Base-by-base conservation (phyloP, 2,329 filamentous ascomycete species). In the Hawksworthiomyces lignivorus region DNA sequence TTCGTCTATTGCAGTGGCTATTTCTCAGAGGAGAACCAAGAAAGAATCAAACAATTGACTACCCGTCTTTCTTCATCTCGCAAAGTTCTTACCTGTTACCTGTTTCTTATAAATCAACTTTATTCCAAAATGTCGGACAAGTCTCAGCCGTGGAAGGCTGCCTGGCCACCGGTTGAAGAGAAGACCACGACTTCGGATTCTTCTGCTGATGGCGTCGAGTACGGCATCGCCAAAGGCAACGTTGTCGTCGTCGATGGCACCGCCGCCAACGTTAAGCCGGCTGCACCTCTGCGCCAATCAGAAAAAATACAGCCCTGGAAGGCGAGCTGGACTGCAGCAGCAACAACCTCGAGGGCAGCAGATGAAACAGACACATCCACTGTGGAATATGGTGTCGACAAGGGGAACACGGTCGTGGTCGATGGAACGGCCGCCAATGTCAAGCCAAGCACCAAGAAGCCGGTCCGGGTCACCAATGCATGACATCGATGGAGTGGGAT, bases 81-180 rank as follows among this genome's bases (percentile, higher is more conserved):
- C n/a, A n/a, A n/a, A n/a, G n/a, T n/a, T n/a, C n/a, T n/a, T n/a
- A n/a, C n/a, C n/a, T n/a, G n/a, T n/a, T n/a, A n/a, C n/a, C n/a
- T n/a, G n/a, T n/a, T n/a, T n/a, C n/a, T n/a, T n/a, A n/a, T n/a
- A n/a, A n/a, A n/a, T n/a, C n/a, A n/a, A n/a, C n/a, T n/a, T n/a
- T n/a, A n/a, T n/a, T n/a, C n/a, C n/a, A 19, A 36, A 44, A 48
- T 45, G 45, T 26, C 39, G 18, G 42, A 31, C 32, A 48, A 48
- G 20, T 20, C n/a, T 18, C 46, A 48, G 27, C 46, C 46, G 10
- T 48, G 46, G 46, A 48, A 46, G 24, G 44, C 44, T n/a, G 46
- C 41, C 10, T 46, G 46, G 46, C 37, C 46, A 21, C 35, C 43
- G 12, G 27, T 26, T 11, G 17, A 36, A 24, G 21, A 31, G 4